Evolutionary conservation across 2,329 filamentous ascomycete species (phyloP).

Genomic region (Fusarium poae): DNA sequence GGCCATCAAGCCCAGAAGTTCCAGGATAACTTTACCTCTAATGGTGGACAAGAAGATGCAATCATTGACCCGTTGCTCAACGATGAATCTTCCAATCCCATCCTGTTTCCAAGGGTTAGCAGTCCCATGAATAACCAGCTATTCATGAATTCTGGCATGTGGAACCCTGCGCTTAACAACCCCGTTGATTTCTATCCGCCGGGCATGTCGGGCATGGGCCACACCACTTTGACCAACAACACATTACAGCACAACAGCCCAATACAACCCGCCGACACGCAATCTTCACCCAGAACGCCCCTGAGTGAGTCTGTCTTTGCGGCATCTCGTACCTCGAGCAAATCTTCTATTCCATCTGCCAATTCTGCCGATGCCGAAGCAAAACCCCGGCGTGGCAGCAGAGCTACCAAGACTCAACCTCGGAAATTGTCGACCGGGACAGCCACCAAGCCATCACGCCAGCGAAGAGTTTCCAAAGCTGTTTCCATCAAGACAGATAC

Average conservation of each 20-base stretch:
- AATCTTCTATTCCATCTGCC: constrained; percentile 32
- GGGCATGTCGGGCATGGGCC: constrained; percentile 1
- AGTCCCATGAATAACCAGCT: constrained; percentile 12
- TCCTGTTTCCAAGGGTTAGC: neutral
- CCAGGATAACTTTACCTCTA: neutral
- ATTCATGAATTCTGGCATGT: constrained; percentile 17
- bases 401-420: neutral
- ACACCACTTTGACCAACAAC: neutral
- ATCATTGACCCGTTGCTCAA: constrained; percentile 41
- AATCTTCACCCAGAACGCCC: constrained; percentile 23
- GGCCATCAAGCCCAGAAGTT: neutral
- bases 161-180: constrained; percentile 15
- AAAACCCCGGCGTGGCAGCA: constrained; percentile 9
- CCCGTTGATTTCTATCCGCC: constrained; percentile 1
- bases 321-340: constrained; percentile 39
- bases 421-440: neutral
- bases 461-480: neutral
- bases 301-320: constrained; percentile 10
- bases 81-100: neutral
- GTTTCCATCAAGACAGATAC: constrained; percentile 25
- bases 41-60: constrained; percentile 6
- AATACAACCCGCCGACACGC: constrained; percentile 8
- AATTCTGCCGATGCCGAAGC: neutral
- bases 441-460: constrained; percentile 1
- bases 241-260: constrained; percentile 13